Evolutionary conservation across 1,139 yeast species (phyloP), one percentile per base, ranked within the genome.

Genomic region (Diutina scorzettiae): DNA sequence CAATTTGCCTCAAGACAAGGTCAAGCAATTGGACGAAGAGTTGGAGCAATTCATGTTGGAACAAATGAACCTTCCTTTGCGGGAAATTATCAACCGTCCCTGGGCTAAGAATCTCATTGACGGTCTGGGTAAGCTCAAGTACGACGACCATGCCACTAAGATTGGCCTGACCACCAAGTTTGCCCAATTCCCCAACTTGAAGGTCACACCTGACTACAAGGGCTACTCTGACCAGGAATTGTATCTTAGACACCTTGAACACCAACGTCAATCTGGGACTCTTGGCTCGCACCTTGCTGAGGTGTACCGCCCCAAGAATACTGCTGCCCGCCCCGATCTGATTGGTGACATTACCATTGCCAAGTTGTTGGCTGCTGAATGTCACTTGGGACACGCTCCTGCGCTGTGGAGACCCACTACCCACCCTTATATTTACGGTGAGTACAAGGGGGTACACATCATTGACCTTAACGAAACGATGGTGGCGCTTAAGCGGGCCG

Each of bases 331-430:
- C 20, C 95, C 96, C 12, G 66, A 70, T 28, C 55, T 69, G 27
- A 66, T 76, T 20, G 63, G 71, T 27, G 76, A 81, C 45, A 58
- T 83, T 11, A 70, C 91, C 1, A 64, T 86, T 28, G 66, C 84
- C 23, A 77, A 78, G 45, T 69, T 89, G 43, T 59, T 89, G 60
- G 94, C 96, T 4, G 86, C 97, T 0, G 97, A 96, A 39, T 91
- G 91, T 42, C 98, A 91, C 60, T 66, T 91, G 51, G 98, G 98
- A 24, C 96, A 91, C 54, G 74, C 95, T 4, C 81, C 79, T 31
- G 68, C 84, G 4, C 65, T 81, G 51, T 82, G 84, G 75, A 78
- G 95, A 52, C 78, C 91, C n/a, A 73, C 82, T 29, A 84, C 89
- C 39, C 94, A 87, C 59, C 93, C 94, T 11, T 91, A 71, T 58